A percentile compares a stretch with the other conserved stretches of the same genome.
Evolutionary conservation across 257 asterid species (phyloP).

Genomic region (Plantago elongata): DNA sequence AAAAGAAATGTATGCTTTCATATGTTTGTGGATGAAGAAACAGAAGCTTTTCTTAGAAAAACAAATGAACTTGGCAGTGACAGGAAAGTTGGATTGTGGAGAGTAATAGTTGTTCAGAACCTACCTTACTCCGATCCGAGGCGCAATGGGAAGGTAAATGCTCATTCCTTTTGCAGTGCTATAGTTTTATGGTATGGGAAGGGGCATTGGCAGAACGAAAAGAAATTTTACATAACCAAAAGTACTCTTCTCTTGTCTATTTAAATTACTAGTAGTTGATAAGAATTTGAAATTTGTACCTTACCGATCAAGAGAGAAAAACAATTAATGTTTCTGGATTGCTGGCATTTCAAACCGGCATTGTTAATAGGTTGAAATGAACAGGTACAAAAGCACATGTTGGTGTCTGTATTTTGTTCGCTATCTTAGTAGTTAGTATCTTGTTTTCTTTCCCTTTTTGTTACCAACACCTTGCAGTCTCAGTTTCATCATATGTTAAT

Average conservation of each 20-base stretch:
- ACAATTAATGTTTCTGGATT: background rate
- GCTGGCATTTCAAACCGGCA: background rate
- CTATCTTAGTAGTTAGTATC: background rate
- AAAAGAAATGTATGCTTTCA: constrained; percentile 62
- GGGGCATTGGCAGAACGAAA: background rate
- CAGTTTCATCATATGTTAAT: background rate
- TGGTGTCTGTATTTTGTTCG: background rate
- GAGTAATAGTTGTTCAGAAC: constrained; percentile 66
- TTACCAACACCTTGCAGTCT: background rate
- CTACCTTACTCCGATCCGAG: constrained; percentile 86
- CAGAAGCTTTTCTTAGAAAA: constrained; percentile 52
- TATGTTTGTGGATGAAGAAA: constrained; percentile 84
- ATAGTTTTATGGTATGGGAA: too few relatives aligned
- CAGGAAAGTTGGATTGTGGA: constrained; percentile 79
- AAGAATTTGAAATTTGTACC: too few relatives aligned
- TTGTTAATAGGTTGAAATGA: background rate
- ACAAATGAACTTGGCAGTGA: constrained; percentile 55
- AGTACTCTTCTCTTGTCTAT: too few relatives aligned
- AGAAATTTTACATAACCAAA: background rate
- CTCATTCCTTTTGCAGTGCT: background rate
- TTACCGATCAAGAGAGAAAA: background rate
- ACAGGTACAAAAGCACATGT: background rate
- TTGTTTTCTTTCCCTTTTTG: background rate
- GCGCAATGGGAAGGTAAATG: constrained; percentile 88
- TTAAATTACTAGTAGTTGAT: too few relatives aligned